Evolutionary conservation across 177 flowering plant genomes (phyloP).

Genomic region (Tripterygium wilfordii): DNA sequence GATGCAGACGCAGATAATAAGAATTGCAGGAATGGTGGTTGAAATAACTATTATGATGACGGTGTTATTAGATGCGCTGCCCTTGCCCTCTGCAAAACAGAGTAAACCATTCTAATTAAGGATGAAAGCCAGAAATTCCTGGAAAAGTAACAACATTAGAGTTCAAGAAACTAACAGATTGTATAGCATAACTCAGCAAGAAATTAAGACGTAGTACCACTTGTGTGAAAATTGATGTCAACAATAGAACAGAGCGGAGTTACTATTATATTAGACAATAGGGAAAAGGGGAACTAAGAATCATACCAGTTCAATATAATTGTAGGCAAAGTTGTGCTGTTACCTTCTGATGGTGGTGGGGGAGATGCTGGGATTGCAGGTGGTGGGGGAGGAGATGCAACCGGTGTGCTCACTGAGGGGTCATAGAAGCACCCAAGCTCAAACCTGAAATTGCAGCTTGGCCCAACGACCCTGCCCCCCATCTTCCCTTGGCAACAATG

Average conservation of each 20-base stretch:
- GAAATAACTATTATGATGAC: not conserved
- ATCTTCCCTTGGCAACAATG: not conserved
- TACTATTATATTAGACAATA: not conserved
- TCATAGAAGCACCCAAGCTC: slow-evolving; percentile 11
- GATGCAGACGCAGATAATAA: slow-evolving; percentile 2
- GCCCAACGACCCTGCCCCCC: slow-evolving; percentile 14
- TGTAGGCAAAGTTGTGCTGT: not conserved
- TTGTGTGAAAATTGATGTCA: too few species aligned
- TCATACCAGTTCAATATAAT: not conserved
- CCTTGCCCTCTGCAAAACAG: not conserved
- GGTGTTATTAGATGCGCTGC: not conserved
- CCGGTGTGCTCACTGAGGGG: not conserved
- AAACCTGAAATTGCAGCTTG: slow-evolving; percentile 24
- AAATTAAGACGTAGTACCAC: too few species aligned
- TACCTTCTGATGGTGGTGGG: not conserved
- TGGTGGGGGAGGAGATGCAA: slow-evolving; percentile 3
- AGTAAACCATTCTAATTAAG: not conserved
- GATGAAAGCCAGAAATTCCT: too few species aligned
- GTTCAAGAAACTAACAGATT: too few species aligned
- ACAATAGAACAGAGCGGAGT: too few species aligned
- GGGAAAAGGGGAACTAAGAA: too few species aligned
- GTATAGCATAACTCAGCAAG: too few species aligned
- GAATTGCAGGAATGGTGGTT: not conserved
- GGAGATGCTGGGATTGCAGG: not conserved
- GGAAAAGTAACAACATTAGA: too few species aligned